Evolutionary conservation across 345 rosid genomes (phyloP), one percentile per base, ranked within the genome.

Genomic region (Mangifera indica): DNA sequence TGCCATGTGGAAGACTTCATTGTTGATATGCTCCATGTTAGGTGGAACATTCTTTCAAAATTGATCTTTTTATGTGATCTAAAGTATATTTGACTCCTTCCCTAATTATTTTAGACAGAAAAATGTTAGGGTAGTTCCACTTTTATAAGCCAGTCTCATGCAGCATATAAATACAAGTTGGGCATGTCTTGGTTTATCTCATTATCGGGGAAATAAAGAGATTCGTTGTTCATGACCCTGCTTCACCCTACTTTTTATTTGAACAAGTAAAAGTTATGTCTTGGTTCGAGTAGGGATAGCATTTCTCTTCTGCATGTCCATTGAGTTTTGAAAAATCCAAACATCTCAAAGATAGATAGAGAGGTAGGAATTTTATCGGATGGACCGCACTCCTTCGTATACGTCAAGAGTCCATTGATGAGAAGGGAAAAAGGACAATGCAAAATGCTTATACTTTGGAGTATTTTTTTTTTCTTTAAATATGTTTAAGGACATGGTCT

Each of bases 341-440:
- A 1, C 56, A 52, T 52, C 56, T 52, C 4, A 17, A 17, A 52
- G 56, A 56, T 22, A 70, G 63, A 45, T 44, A 70, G 55, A 58
- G 42, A 71, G 26, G 59, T 71, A 60, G 48, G 48, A 60, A 60
- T n/a, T 60, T 70, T 55, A 37, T 70, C 20, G 26, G 46, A 70
- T 17, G 29, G 59, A 60, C 17, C 8, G 26, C 58, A 70, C 32
- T 70, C 65, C 15, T 59, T 44, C 29, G 10, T 59, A 70, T 24
- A 70, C n/a, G 10, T 70, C 7, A 70, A 1, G 65, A 70, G 55
- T 44, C 66, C 56, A 70, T 70, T 70, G 64, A 57, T 70, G 64
- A 58, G 53, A 70, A 56, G 55, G 24, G 65, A 59, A 21, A 22
- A 42, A 21, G 13, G 13, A 21, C 46, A 25, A 1, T n/a, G 48